Evolutionary conservation across 768 basidiomycete genomes (phyloP), one percentile per base, ranked within the genome.

Genomic region (Suillus discolor): DNA sequence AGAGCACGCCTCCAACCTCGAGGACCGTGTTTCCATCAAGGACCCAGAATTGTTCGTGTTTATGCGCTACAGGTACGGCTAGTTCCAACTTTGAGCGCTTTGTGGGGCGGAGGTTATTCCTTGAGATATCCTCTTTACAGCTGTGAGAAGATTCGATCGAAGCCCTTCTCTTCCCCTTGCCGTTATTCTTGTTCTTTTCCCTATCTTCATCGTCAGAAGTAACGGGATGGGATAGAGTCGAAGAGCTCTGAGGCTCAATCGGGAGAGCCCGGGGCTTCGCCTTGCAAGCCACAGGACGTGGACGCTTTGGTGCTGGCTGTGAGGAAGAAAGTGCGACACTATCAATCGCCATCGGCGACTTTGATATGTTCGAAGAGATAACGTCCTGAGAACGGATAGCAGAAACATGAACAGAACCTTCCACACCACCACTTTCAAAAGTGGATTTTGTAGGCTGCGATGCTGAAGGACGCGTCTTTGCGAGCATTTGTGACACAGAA

Each of bases 11-110:
- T n/a, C 73, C 67, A n/a, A 79, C 66, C 54, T 79, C 74, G 11
- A 84, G 57, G 44, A 80, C 71, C 2, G 79, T 70, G 9, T 74
- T 74, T 1, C 79, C 81, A 63, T 79, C 79, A 25, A 73, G 70
- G 31, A 76, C 68, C 80, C 81, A 81, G 59, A 78, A 73, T 20
- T 65, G 42, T 47, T 69, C 51, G 61, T 69, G 65, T 66, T 66
- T 66, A 15, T 38, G 49, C 7, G 62, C 20, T 28, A 28, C 23
- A 11, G 9, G n/a, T 15, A 31, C 7, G 55, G 31, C 13, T 31
- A 23, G n/a, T 23, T 28, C 31, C 31, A 45, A 25, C 44, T 44
- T 45, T 42, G 63, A 28, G 34, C 59, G 34, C 45, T 64, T 64
- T 41, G 23, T 28, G 9, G 34, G 59, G 23, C 41, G 61, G 13